Percentiles rank a stretch among this genome's conserved stretches.
Evolutionary conservation across 2,329 filamentous ascomycete genomes (phyloP).

Genomic region (Fusarium agapanthi): DNA sequence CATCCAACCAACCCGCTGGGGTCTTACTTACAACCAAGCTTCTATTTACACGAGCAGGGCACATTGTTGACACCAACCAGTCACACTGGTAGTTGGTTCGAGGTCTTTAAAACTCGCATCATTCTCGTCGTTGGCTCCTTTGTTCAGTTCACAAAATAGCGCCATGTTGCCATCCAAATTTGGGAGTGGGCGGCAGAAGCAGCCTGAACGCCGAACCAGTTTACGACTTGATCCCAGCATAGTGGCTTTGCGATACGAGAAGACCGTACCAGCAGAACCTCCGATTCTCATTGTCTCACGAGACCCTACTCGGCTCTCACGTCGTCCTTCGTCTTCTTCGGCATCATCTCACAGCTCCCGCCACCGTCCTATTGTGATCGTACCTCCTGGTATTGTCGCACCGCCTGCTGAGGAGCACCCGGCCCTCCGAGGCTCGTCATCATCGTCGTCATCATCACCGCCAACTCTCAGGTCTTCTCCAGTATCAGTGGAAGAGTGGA

Average conservation of each 20-base stretch:
- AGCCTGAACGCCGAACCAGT: conserved; percentile 45
- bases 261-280: conserved; percentile 65
- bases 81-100: conserved; percentile 10
- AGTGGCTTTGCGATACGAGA: conserved; percentile 68
- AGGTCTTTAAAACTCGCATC: background rate
- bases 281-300: conserved; percentile 63
- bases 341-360: conserved; percentile 36
- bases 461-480: conserved; percentile 34
- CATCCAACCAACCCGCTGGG: conserved; percentile 17
- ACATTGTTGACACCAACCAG: conserved; percentile 18
- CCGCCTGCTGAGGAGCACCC: conserved; percentile 63
- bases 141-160: conserved; percentile 18
- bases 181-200: conserved; percentile 55
- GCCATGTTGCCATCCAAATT: conserved; percentile 53
- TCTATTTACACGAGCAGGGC: conserved; percentile 13
- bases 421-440: conserved; percentile 52
- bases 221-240: conserved; percentile 60
- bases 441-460: conserved; percentile 28
- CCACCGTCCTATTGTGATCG: conserved; percentile 44
- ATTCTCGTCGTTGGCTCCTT: conserved; percentile 12
- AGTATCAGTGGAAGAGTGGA: conserved; percentile 53
- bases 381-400: conserved; percentile 46
- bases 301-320: conserved; percentile 49
- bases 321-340: conserved; percentile 37
- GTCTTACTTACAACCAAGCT: conserved; percentile 27